Percentiles rank a stretch among this genome's conserved stretches.
Conservation (phyloP, 2,329 filamentous ascomycete genomes). For the Sarocladium oryzae region DNA sequence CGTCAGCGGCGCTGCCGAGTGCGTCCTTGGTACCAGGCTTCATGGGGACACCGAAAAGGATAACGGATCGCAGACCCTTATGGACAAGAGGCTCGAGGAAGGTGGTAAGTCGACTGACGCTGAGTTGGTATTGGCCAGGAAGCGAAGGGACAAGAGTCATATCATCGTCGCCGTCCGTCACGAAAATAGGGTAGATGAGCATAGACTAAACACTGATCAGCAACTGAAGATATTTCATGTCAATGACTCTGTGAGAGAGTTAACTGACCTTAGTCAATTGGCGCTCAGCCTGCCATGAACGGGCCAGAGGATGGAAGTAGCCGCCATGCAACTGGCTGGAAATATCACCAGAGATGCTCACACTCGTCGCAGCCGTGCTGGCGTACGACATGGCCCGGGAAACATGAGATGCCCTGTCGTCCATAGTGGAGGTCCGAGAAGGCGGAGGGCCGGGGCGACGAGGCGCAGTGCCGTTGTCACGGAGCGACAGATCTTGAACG, state of each 20-base stretch:
- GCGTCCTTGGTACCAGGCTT: slow-evolving; percentile 78
- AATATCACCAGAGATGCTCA: slow-evolving; percentile 68
- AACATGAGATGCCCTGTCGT: slow-evolving; percentile 54
- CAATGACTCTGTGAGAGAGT: neutral
- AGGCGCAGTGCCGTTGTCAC: slow-evolving; percentile 38
- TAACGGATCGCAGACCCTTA: slow-evolving; percentile 88
- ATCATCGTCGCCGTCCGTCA: slow-evolving; percentile 91
- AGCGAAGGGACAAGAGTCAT: slow-evolving; percentile 85
- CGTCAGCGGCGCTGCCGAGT: slow-evolving; percentile 85
- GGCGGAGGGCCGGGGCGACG: slow-evolving; percentile 38
- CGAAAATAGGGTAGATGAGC: slow-evolving; percentile 96
- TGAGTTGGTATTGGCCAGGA: slow-evolving; percentile 82
- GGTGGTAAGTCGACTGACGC: slow-evolving; percentile 76
- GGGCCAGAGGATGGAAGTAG: slow-evolving; percentile 72
- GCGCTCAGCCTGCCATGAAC: slow-evolving; percentile 77
- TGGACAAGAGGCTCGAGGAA: slow-evolving; percentile 81
- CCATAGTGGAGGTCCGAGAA: slow-evolving; percentile 47
- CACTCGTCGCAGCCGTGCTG: slow-evolving; percentile 60
- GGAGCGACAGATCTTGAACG: slow-evolving; percentile 57
- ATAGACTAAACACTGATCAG: slow-evolving; percentile 72
- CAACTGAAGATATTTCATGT: neutral
- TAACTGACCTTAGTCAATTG: slow-evolving; percentile 71
- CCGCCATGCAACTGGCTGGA: slow-evolving; percentile 78
- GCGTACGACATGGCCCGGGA: slow-evolving; percentile 60
- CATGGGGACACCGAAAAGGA: slow-evolving; percentile 91